phyloP scores from a whole-genome alignment of 2,329 filamentous ascomycete genomes.

The Curvularia verruculosa region DNA sequence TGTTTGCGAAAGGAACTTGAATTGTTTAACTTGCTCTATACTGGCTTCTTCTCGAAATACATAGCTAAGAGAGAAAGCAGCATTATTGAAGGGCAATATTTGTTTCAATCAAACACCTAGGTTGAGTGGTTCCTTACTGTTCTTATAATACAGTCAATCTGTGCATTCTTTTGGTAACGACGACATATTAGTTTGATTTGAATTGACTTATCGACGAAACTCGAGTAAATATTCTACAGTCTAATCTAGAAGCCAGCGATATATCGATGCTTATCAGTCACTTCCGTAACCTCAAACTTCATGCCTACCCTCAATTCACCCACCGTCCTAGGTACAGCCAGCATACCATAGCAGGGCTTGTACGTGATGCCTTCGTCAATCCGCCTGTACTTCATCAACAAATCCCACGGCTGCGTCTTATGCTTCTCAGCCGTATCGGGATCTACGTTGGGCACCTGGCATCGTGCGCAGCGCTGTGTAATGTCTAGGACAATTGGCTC shows the following conservation, averaged over 20 bases:
- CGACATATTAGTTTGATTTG: not conserved
- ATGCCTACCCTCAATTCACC: slow-evolving; percentile 64
- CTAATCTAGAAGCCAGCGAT: slow-evolving; percentile 44
- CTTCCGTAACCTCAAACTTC: slow-evolving; percentile 62
- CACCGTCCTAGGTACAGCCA: slow-evolving; percentile 65
- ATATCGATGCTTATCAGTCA: slow-evolving; percentile 64
- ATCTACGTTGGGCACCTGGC: slow-evolving; percentile 69
- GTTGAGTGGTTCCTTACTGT: too few species aligned
- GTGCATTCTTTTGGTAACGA: not conserved
- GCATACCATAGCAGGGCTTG: slow-evolving; percentile 72
- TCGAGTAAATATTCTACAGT: not conserved
- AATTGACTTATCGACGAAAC: not conserved
- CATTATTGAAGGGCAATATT: too few species aligned
- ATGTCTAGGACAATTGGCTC: slow-evolving; percentile 59
- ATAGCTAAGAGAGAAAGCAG: not conserved
- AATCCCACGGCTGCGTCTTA: slow-evolving; percentile 66
- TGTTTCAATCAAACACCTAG: too few species aligned
- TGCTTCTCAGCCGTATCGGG: slow-evolving; percentile 66
- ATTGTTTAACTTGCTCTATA: too few species aligned
- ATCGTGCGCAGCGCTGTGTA: slow-evolving; percentile 64
- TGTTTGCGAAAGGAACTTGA: too few species aligned
- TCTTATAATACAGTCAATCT: too few species aligned
- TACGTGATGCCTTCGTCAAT: slow-evolving; percentile 66
- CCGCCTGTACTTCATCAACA: slow-evolving; percentile 64
- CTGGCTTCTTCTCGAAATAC: too few species aligned